Conservation (phyloP, 441 rosid genomes). For the Viola pubescens region DNA sequence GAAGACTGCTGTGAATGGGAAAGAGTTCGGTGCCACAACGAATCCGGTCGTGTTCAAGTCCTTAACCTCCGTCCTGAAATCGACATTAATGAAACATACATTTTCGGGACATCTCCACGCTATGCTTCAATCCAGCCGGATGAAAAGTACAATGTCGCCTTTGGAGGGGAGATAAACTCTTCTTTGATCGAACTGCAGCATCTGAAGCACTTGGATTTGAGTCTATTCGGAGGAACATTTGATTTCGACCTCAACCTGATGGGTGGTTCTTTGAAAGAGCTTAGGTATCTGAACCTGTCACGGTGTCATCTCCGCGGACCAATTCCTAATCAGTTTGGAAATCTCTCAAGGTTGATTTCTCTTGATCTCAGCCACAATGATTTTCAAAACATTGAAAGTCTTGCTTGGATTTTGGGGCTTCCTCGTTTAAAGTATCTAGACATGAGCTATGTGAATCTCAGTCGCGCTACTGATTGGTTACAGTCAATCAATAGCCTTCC, state of each 20-base stretch:
- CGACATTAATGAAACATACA: neutral
- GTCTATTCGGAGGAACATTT: neutral
- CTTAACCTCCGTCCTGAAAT: neutral
- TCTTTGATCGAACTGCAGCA: slow-evolving; percentile 6
- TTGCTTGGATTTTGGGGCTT: slow-evolving; percentile 3
- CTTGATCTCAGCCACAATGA: slow-evolving; percentile 6
- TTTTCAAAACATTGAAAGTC: neutral
- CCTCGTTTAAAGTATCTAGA: slow-evolving; percentile 3
- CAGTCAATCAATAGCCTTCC: neutral
- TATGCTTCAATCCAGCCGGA: neutral
- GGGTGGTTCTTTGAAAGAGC: neutral
- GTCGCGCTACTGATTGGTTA: slow-evolving; percentile 6
- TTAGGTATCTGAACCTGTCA: slow-evolving; percentile 6
- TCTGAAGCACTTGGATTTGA: slow-evolving; percentile 5
- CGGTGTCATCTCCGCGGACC: neutral
- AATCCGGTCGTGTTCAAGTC: slow-evolving; percentile 2
- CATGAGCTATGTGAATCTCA: neutral
- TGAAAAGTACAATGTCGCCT: neutral
- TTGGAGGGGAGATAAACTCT: slow-evolving; percentile 8
- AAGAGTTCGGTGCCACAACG: slow-evolving; percentile 4
- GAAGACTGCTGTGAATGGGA: slow-evolving; percentile 17
- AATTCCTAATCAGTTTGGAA: slow-evolving; percentile 1
- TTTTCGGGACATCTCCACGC: neutral
- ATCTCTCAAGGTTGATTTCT: slow-evolving; percentile 4
- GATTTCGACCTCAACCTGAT: neutral